Evolutionary conservation across 129 eudicot genomes (phyloP).

Genomic region (Glebionis coronaria): DNA sequence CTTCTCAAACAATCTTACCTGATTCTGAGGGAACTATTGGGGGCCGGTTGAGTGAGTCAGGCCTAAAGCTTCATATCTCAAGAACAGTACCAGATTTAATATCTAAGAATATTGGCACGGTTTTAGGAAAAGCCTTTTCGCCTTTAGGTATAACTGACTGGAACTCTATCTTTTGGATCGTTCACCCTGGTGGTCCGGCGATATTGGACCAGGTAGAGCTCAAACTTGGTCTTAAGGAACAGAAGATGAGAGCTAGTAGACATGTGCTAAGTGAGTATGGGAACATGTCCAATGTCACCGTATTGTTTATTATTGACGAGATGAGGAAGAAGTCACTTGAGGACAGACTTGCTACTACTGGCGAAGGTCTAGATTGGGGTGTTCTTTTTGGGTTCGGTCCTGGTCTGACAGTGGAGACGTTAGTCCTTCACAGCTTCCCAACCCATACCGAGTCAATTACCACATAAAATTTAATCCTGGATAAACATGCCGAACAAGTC

Average conservation of each 20-base stretch:
- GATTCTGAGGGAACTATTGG: background rate
- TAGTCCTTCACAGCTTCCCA: conserved; percentile 1
- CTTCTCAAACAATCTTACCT: background rate
- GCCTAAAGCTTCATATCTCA: background rate
- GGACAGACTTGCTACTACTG: background rate
- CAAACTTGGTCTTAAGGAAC: background rate
- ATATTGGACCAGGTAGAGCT: background rate
- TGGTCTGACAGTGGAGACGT: background rate
- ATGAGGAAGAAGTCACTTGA: background rate
- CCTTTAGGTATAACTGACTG: background rate
- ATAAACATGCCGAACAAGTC: too few relatives aligned
- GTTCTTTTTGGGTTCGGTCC: background rate
- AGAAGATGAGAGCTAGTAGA: background rate
- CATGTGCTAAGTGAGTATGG: background rate
- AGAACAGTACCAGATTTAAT: background rate
- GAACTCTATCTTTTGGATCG: background rate
- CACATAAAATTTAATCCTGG: too few relatives aligned
- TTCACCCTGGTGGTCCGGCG: background rate
- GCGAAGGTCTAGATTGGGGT: conserved; percentile 3
- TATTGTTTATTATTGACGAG: background rate
- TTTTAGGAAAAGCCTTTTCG: background rate
- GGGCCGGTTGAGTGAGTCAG: background rate
- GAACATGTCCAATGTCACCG: background rate
- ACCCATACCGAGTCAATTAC: too few relatives aligned
- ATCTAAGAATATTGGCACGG: background rate